Evolutionary conservation across 2,329 filamentous ascomycete genomes (phyloP).

Genomic region (Helminthosporium solani): DNA sequence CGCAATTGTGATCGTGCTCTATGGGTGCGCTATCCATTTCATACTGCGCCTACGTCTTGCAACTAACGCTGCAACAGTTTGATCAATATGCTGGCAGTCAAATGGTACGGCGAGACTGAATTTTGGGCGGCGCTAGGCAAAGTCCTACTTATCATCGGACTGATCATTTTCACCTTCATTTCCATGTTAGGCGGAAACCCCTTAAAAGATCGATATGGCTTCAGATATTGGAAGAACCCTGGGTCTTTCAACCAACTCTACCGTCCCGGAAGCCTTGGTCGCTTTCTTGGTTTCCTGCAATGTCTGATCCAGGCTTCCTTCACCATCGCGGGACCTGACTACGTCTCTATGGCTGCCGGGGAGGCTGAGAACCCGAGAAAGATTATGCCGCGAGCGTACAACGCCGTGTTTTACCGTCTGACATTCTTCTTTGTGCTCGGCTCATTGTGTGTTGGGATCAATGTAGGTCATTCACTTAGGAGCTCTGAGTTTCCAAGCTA

Average conservation of each 20-base stretch:
- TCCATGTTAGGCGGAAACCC: constrained; percentile 84
- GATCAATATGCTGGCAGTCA: constrained; percentile 66
- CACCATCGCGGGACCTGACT: constrained; percentile 51
- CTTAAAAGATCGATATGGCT: constrained; percentile 51
- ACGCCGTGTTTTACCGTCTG: constrained; percentile 76
- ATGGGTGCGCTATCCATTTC: constrained; percentile 51
- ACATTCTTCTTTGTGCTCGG: constrained; percentile 75
- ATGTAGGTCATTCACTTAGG: constrained; percentile 28
- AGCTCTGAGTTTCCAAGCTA: neutral
- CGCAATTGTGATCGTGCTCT: constrained; percentile 58
- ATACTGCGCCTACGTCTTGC: neutral
- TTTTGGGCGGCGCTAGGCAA: constrained; percentile 69
- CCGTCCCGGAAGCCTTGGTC: constrained; percentile 67
- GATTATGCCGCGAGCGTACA: constrained; percentile 70
- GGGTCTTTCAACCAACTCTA: constrained; percentile 68
- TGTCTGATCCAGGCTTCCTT: constrained; percentile 65
- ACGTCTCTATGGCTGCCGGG: constrained; percentile 52
- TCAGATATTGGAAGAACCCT: constrained; percentile 56
- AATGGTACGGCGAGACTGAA: constrained; percentile 58
- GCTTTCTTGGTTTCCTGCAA: constrained; percentile 73
- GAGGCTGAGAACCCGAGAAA: constrained; percentile 49
- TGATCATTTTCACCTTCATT: constrained; percentile 66
- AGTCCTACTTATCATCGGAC: constrained; percentile 49
- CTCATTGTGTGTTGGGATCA: constrained; percentile 67
- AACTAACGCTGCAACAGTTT: constrained; percentile 33